Percentiles rank a stretch among this genome's conserved stretches.
Conservation (phyloP, 2,329 filamentous ascomycete genomes). For the Zymoseptoria tritici region DNA sequence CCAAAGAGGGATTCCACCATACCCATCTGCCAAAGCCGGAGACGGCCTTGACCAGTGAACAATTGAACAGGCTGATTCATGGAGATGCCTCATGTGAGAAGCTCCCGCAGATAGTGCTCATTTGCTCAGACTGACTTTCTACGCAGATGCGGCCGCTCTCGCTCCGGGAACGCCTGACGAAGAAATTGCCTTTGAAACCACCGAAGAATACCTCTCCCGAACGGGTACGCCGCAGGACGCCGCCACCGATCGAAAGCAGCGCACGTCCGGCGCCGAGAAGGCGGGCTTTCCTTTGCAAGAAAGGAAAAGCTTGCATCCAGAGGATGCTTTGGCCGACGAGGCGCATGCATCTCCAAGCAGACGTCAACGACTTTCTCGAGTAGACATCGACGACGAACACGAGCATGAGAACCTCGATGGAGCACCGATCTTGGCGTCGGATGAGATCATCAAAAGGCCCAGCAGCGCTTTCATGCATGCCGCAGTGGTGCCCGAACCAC, state of each 20-base stretch:
- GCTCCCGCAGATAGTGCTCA: neutral
- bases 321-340: conserved; percentile 39
- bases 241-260: conserved; percentile 13
- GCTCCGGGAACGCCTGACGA: conserved; percentile 74
- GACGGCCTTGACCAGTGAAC: conserved; percentile 80
- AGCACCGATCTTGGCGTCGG: conserved; percentile 78
- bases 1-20: conserved; percentile 64
- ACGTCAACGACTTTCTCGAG: conserved; percentile 37
- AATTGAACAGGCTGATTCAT: conserved; percentile 82
- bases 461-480: conserved; percentile 64
- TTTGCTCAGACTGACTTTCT: conserved; percentile 11
- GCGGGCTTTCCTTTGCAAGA: conserved; percentile 41
- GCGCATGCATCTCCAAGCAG: conserved; percentile 19
- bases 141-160: conserved; percentile 4
- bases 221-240: conserved; percentile 57
- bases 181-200: conserved; percentile 80
- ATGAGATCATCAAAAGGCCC: conserved; percentile 73
- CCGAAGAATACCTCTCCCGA: conserved; percentile 73
- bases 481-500: conserved; percentile 68
- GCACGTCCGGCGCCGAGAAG: conserved; percentile 32
- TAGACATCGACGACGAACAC: conserved; percentile 36
- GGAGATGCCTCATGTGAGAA: conserved; percentile 53
- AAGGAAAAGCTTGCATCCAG: conserved; percentile 17
- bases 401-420: conserved; percentile 54
- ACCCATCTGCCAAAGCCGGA: conserved; percentile 59